A percentile compares a stretch with the other conserved stretches of the same genome.
Conservation (phyloP, 805 yeast species). For the Maudiozyma saulgeensis region DNA sequence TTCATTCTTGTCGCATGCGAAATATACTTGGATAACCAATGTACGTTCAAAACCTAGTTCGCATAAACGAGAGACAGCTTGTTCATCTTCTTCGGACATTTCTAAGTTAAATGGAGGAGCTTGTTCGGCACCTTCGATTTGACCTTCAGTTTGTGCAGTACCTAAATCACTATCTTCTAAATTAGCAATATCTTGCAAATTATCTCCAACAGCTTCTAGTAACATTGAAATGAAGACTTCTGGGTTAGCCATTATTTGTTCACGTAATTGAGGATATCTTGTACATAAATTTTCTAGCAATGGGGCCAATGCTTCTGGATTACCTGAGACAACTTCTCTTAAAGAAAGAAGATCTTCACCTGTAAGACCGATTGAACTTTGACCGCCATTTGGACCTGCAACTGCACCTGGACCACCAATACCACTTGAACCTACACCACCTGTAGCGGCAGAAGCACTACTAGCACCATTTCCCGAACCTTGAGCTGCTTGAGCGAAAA, state of each 20-base stretch:
- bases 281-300: conserved; percentile 73
- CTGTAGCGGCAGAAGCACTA: conserved; percentile 15
- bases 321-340: conserved; percentile 68
- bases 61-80: conserved; percentile 80
- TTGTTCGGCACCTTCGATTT: conserved; percentile 9
- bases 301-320: conserved; percentile 83
- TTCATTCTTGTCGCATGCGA: conserved; percentile 97
- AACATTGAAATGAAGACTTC: conserved; percentile 75
- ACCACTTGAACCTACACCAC: neutral
- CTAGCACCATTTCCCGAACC: conserved; percentile 1
- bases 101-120: conserved; percentile 26
- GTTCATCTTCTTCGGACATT: conserved; percentile 75
- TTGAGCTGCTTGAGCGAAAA: conserved; percentile 39
- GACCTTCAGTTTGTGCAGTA: conserved; percentile 30
- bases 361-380: conserved; percentile 37
- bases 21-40: conserved; percentile 82
- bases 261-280: conserved; percentile 77
- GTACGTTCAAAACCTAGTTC: conserved; percentile 89
- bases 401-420: conserved; percentile 12
- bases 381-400: conserved; percentile 14
- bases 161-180: conserved; percentile 1
- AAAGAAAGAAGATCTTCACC: conserved; percentile 45
- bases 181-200: conserved; percentile 36
- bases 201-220: conserved; percentile 47
- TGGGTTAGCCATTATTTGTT: conserved; percentile 74